Evolutionary conservation across 495 filamentous ascomycete species (phyloP).

Genomic region (Stereocaulon alpinum): DNA sequence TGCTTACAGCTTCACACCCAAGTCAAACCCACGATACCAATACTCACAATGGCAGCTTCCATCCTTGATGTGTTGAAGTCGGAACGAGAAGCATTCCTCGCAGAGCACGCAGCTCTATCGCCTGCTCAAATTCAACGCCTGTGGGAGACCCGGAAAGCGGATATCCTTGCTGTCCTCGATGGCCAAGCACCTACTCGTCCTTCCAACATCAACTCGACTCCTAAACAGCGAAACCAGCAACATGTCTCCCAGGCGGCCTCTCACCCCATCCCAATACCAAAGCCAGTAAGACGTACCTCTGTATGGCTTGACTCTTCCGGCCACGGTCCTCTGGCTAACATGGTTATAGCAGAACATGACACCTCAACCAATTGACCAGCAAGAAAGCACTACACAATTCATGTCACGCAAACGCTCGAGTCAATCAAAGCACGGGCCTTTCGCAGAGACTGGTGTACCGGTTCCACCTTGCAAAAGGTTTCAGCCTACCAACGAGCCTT

Average conservation of each 20-base stretch:
- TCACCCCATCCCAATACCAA: neutral
- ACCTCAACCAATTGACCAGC: neutral
- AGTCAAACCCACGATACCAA: too few species aligned
- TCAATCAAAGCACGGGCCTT: slow-evolving; percentile 9
- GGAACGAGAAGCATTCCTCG: slow-evolving; percentile 8
- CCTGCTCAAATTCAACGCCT: slow-evolving; percentile 5
- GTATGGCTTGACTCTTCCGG: neutral
- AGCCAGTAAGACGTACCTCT: neutral
- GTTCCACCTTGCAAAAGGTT: neutral
- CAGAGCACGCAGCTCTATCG: neutral
- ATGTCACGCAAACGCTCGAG: slow-evolving; percentile 17
- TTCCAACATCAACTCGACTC: slow-evolving; percentile 18
- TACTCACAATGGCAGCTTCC: too few species aligned
- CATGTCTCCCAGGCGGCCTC: neutral
- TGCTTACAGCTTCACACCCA: too few species aligned
- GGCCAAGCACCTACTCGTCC: slow-evolving; percentile 28
- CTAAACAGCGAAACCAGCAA: neutral
- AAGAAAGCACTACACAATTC: neutral
- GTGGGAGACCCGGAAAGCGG: slow-evolving; percentile 25
- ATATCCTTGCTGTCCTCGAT: slow-evolving; percentile 38
- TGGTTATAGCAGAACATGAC: neutral
- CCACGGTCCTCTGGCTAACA: neutral
- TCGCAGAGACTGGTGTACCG: slow-evolving; percentile 3
- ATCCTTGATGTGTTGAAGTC: neutral
- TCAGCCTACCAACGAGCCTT: neutral